Conservation (phyloP, 257 asterid species). For the Catharanthus roseus region DNA sequence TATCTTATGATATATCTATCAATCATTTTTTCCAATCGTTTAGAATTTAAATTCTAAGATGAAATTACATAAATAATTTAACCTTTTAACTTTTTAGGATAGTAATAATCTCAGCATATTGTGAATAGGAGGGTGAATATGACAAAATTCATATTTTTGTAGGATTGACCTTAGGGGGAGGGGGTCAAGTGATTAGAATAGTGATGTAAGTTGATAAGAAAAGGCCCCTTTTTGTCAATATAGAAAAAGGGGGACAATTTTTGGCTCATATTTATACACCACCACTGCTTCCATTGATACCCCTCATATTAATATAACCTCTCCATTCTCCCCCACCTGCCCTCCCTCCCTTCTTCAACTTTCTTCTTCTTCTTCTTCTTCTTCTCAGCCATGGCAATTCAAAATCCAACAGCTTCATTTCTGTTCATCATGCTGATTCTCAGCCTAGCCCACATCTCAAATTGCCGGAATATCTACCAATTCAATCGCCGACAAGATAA, state of each 20-base stretch:
- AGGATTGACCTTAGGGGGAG: neutral
- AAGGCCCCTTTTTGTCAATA: slow-evolving; percentile 31
- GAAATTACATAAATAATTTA: too few relatives aligned
- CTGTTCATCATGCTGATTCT: slow-evolving; percentile 21
- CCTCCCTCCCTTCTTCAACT: slow-evolving; percentile 11
- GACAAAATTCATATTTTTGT: neutral
- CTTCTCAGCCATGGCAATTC: slow-evolving; percentile 32
- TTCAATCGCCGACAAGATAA: neutral
- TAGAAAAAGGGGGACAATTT: neutral
- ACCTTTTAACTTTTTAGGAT: too few relatives aligned
- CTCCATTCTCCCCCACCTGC: slow-evolving; percentile 23
- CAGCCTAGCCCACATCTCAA: slow-evolving; percentile 22
- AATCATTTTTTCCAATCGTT: too few relatives aligned
- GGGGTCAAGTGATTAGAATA: neutral
- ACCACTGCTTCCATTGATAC: slow-evolving; percentile 13
- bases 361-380: slow-evolving; percentile 13
- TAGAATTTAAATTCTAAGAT: too few relatives aligned
- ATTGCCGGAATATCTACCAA: slow-evolving; percentile 20
- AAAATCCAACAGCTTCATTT: slow-evolving; percentile 15
- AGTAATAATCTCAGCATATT: too few relatives aligned
- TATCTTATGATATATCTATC: too few relatives aligned
- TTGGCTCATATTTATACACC: slow-evolving; percentile 12
- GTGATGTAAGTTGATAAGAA: neutral
- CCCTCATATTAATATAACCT: slow-evolving; percentile 22
- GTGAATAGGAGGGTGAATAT: too few relatives aligned